Base-by-base conservation (phyloP, 2,329 filamentous ascomycete species). In the Incumbomyces delicatus region DNA sequence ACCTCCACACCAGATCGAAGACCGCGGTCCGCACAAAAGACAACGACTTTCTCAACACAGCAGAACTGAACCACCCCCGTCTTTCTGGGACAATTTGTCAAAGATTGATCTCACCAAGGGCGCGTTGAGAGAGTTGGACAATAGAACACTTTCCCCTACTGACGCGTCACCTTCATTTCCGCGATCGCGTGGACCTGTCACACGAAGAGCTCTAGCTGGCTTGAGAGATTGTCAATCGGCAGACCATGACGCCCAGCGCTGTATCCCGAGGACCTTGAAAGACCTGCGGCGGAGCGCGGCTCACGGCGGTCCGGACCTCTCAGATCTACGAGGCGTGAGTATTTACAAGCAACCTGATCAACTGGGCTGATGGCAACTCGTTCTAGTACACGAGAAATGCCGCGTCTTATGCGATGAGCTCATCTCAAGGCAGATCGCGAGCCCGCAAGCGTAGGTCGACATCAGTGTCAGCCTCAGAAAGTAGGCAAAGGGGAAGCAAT, bases 11-110 rank as follows among this genome's bases (percentile, higher is more conserved):
- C n/a, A n/a, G n/a, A n/a, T n/a, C n/a, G n/a, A n/a, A n/a, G n/a
- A n/a, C n/a, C n/a, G n/a, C n/a, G n/a, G n/a, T n/a, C n/a, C n/a
- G n/a, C n/a, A n/a, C n/a, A 44, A 44, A n/a, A 37, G 22, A 41
- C 39, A 41, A 8, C 6, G 32, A 29, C 39, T 13, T 29, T 31
- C 20, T 41, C 39, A 14, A 11, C 39, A 7, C 39, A 41, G n/a
- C 18, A n/a, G 20, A 20, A 41, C 32, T 16, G 8, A 41, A 31
- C 39, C 39, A 29, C 29, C 20, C 36, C 41, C 47, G 6, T 30
- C 39, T n/a, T 51, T 51, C 46, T 53, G 50, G 50, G 46, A 54
- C 44, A 41, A 34, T 27, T 39, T 54, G 5, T 54, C 52, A 29
- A 48, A 48, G 31, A 29, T 50, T 31, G 38, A 22, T 22, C 36